A percentile compares a stretch with the other conserved stretches of the same genome.
phyloP scores from a whole-genome alignment of 2,329 filamentous ascomycete species.

The Penicillium sp. region DNA sequence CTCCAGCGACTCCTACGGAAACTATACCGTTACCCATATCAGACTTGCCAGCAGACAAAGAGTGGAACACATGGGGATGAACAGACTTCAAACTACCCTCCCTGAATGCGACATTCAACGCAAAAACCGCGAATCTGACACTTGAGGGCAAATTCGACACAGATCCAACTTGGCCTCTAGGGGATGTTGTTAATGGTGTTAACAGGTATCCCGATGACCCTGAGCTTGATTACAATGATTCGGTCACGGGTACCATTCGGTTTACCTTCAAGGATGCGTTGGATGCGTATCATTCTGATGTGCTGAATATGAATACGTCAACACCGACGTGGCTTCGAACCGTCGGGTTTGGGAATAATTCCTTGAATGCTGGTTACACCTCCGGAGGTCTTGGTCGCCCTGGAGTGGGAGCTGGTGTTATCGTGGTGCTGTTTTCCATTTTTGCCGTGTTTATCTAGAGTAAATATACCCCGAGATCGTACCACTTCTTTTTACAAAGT shows the following conservation, averaged over 20 bases:
- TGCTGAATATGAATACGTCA: conserved; percentile 8
- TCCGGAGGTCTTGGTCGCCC: background rate
- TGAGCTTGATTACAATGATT: background rate
- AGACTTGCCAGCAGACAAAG: background rate
- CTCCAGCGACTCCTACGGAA: background rate
- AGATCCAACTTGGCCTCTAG: background rate
- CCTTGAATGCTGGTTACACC: conserved; percentile 9
- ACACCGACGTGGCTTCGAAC: conserved; percentile 12
- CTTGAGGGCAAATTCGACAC: background rate
- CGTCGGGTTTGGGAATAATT: conserved; percentile 18
- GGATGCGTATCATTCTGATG: conserved; percentile 15
- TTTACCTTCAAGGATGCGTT: conserved; percentile 4
- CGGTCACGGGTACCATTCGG: background rate
- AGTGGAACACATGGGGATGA: background rate
- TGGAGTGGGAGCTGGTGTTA: background rate
- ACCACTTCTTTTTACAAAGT: no score
- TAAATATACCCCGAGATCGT: no score
- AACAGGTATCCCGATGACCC: no score
- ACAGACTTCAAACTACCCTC: background rate
- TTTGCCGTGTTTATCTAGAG: no score
- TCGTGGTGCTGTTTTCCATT: background rate
- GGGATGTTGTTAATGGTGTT: no score
- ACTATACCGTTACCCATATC: background rate
- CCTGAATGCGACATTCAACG: background rate
- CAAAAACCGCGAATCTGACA: background rate